These are phyloP conservation scores for Blastomyces parvus DNA, from an alignment of 2,329 filamentous ascomycete species.

Conservation along the genomic window DNA sequence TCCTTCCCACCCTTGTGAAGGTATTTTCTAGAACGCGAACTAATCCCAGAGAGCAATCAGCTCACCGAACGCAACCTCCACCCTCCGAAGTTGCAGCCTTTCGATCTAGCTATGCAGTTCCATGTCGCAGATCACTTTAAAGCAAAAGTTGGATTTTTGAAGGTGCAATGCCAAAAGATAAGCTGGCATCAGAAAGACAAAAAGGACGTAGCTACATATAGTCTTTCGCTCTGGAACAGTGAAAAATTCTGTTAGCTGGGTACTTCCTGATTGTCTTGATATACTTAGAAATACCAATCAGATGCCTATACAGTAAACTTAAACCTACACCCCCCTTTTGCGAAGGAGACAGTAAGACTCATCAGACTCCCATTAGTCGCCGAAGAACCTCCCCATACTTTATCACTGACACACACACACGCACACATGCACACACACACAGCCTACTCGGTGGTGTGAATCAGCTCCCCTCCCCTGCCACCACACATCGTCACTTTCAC, in stretches of 20 bases:
- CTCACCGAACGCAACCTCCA: background rate
- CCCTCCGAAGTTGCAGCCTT: background rate
- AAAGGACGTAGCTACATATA: background rate
- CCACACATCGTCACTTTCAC: background rate
- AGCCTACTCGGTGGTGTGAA: background rate
- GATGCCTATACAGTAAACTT: background rate
- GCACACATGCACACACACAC: no score
- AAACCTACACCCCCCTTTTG: background rate
- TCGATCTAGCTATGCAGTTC: slow-evolving; percentile 4
- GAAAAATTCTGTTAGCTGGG: no score
- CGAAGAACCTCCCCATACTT: background rate
- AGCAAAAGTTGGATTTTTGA: background rate
- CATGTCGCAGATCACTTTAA: slow-evolving; percentile 12
- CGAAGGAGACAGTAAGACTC: background rate
- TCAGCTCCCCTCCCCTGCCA: background rate
- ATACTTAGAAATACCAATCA: background rate
- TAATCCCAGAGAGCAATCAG: background rate
- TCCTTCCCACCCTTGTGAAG: background rate
- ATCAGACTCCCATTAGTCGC: background rate
- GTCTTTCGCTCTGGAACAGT: background rate
- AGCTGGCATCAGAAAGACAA: background rate
- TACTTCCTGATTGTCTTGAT: no score
- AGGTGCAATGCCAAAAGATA: background rate
- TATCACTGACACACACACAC: background rate
- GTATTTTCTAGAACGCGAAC: background rate